Evolutionary conservation across 176 grass and related monocot species (phyloP), one percentile per base, ranked within the genome.

Genomic region (Panicum miliaceum): DNA sequence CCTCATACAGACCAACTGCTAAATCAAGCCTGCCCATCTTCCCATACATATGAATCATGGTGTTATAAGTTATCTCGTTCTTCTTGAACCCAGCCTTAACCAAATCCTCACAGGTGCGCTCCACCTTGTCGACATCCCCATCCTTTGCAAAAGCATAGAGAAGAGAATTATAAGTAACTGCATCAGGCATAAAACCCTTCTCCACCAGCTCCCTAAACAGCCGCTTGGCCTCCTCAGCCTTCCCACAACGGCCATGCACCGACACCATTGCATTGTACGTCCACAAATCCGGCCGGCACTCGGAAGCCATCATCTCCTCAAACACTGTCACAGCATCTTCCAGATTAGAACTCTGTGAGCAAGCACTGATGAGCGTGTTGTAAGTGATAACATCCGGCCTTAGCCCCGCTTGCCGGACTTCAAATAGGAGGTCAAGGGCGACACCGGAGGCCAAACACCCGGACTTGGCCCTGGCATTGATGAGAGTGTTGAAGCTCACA

Each of bases 1-100:
- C 90, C 78, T 93, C 86, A 83, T 98, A 95, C 56, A 95, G 80
- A 62, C 65, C 84, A 82, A 93, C 60, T 0, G 93, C 96, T 57
- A 95, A 67, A 80, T 98, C 87, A 68, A 95, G 65, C 82, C 87
- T 89, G 19, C 96, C 85, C 75, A 91, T 86, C 64, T 90, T 94
- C 18, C 96, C 96, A 75, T 95, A 93, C 96, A 98, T 98, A 60
- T 93, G 91, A 38, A 98, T 98, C 68, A 98, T 90, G 6, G 92
- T 98, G 70, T 98, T 98, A 75, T 98, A 98, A 20, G 96, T 98
- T 64, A 93, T 94, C 78, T 88, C 92, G 76, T 93, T 88, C 88
- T 91, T 95, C 61, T 68, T 95, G 85, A 98, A 98, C 34, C 96
- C 96, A 80, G 86, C 84, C 73, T 79, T 85, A 46, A 93, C 76